Percentiles rank a stretch among this genome's conserved stretches.
phyloP scores from a whole-genome alignment of 345 rosid genomes.

The Eucalyptus pauciflora region DNA sequence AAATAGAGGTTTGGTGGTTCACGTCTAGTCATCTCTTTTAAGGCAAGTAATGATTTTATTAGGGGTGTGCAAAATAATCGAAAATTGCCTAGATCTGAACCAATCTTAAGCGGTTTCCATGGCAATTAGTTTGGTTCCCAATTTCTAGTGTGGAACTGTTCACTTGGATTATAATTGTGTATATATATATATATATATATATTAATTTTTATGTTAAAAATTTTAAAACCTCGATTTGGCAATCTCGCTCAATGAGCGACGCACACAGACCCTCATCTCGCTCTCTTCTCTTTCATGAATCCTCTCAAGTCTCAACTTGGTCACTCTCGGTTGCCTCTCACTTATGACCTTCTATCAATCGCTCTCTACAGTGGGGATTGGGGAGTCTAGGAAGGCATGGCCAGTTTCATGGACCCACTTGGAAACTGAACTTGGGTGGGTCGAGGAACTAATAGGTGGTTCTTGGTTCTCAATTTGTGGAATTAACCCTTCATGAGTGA shows the following conservation, averaged over 20 bases:
- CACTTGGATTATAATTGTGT: too few relatives aligned
- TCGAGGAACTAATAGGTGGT: not conserved
- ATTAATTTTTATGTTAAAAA: too few relatives aligned
- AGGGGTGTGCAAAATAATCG: not conserved
- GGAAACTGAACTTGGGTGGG: not conserved
- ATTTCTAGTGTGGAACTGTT: fast-evolving
- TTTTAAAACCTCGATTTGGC: not conserved
- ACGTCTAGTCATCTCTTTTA: not conserved
- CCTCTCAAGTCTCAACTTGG: not conserved
- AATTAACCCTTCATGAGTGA: not conserved
- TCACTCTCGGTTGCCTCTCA: not conserved
- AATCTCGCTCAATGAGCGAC: not conserved
- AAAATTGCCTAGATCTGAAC: not conserved
- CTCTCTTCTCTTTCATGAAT: not conserved
- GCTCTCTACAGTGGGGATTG: not conserved
- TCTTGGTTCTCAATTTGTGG: too few relatives aligned
- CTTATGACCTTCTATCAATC: too few relatives aligned
- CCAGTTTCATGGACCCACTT: not conserved
- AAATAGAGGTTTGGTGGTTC: not conserved
- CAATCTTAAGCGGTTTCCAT: not conserved
- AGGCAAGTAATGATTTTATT: too few relatives aligned
- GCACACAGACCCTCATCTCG: fast-evolving
- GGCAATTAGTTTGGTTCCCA: not conserved
- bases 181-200: too few relatives aligned
- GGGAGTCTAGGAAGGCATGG: not conserved